Base-by-base conservation (phyloP, 768 basidiomycete species). In the Boletus speciosus region DNA sequence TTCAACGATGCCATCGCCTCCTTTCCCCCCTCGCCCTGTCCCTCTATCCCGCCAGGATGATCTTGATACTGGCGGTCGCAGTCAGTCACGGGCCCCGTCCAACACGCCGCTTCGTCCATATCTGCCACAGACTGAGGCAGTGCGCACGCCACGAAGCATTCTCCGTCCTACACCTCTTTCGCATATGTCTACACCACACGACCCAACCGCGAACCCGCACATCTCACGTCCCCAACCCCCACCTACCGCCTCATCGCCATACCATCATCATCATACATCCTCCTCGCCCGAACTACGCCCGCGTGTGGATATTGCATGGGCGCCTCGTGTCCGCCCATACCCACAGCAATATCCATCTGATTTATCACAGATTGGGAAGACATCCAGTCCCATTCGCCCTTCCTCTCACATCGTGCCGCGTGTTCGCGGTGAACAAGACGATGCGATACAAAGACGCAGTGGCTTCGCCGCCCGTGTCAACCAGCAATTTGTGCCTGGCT, bases 271-370 rank as follows among this genome's bases (percentile, higher is more conserved):
- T 31, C 56, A 62, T n/a, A 67, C 61, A 11, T 56, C 59, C 14
- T 62, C 64, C 52, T 66, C 68, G 0, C 68, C 59, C 27, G 61
- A 62, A 40, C 55, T 57, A 40, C 57, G 59, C 41, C 61, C 63
- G 38, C 63, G 52, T 43, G 47, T 36, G 8, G 65, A 64, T 44
- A 62, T 46, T 54, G 34, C 60, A 41, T 62, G 61, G 61, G 54
- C 58, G 10, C 68, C 68, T 58, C 66, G 59, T 60, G 57, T 25
- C 14, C 60, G 57, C 4, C 56, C 56, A 4, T 56, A 38, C 40
- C 44, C 57, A 23, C 61, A 55, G 21, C 55, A 60, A 11, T 31
- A 52, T 10, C 29, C 42, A 9, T 19, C 51, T 0, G 56, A 70
- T 56, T 31, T n/a, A 15, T 15, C 53, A 40, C 55, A 53, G 29